These are phyloP conservation scores for Pseudogymnoascus sp. DNA, from an alignment of 2,329 filamentous ascomycete species.

Conservation along the genomic window DNA sequence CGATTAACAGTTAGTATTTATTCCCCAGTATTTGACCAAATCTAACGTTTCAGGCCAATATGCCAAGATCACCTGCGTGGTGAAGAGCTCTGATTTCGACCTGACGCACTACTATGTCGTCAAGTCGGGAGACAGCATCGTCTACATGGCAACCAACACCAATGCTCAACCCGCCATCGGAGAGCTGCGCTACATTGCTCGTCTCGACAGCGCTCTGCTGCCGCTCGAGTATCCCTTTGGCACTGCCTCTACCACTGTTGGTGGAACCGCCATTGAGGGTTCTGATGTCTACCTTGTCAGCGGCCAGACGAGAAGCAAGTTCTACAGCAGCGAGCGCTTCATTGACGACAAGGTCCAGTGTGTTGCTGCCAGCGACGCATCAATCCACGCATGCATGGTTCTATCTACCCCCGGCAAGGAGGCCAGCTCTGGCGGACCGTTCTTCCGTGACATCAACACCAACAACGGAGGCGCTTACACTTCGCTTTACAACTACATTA, in stretches of 20 bases:
- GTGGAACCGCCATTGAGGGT: conserved; percentile 47
- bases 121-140: conserved; percentile 46
- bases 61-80: conserved; percentile 52
- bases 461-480: conserved; percentile 52
- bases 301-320: conserved; percentile 58
- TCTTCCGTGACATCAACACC: conserved; percentile 45
- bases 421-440: conserved; percentile 55
- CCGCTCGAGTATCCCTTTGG: conserved; percentile 43
- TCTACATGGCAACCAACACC: conserved; percentile 55
- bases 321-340: conserved; percentile 60
- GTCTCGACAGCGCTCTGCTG: conserved; percentile 42
- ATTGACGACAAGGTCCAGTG: conserved; percentile 60
- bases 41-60: conserved; percentile 28
- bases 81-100: conserved; percentile 32
- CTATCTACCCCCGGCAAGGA: conserved; percentile 45
- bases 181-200: conserved; percentile 57
- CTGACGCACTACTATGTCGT: conserved; percentile 57
- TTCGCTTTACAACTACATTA: conserved; percentile 53
- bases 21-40: no score
- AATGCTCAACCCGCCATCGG: conserved; percentile 46
- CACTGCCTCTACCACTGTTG: conserved; percentile 45
- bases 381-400: conserved; percentile 53
- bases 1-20: conserved; percentile 2
- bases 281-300: conserved; percentile 50
- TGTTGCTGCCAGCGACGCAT: conserved; percentile 38